Evolutionary conservation across 352 stramenopile genomes (phyloP).

Genomic region (Globisporangium barbulae): DNA sequence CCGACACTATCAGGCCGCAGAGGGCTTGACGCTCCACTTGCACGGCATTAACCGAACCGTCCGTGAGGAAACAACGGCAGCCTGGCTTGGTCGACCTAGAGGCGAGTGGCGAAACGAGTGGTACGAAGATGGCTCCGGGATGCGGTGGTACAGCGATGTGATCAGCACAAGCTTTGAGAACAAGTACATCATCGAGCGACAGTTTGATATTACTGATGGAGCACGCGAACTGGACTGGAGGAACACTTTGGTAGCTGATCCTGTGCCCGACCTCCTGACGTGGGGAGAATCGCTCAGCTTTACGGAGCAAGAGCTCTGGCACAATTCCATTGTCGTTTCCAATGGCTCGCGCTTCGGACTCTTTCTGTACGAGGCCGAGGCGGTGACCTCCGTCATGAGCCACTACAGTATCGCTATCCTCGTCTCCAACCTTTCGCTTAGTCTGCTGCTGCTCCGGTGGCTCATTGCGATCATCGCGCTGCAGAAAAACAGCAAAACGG

Average conservation of each 20-base stretch:
- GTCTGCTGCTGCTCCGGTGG: not conserved
- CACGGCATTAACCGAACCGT: constrained; percentile 9
- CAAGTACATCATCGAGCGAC: not conserved
- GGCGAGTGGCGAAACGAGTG: constrained; percentile 35
- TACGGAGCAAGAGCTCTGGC: not conserved
- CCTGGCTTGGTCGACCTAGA: constrained; percentile 19
- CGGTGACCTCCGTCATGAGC: not conserved
- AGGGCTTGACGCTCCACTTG: not conserved
- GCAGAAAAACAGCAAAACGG: not conserved
- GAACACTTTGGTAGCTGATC: not conserved
- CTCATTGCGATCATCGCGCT: not conserved
- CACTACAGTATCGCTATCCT: not conserved
- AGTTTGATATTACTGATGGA: constrained; percentile 20
- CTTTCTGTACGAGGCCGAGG: not conserved
- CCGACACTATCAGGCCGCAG: not conserved
- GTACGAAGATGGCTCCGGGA: constrained; percentile 22
- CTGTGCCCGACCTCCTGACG: not conserved
- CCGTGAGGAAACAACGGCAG: constrained; percentile 17
- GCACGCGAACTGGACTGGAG: not conserved
- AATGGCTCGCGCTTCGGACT: not conserved
- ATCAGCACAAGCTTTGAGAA: not conserved
- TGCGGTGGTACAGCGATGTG: not conserved
- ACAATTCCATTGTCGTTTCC: not conserved
- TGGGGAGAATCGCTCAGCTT: constrained; percentile 1
- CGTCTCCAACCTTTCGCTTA: not conserved